These are phyloP conservation scores for Waltergamsia citrina DNA, from an alignment of 2,329 filamentous ascomycete species.

Conservation along the genomic window DNA sequence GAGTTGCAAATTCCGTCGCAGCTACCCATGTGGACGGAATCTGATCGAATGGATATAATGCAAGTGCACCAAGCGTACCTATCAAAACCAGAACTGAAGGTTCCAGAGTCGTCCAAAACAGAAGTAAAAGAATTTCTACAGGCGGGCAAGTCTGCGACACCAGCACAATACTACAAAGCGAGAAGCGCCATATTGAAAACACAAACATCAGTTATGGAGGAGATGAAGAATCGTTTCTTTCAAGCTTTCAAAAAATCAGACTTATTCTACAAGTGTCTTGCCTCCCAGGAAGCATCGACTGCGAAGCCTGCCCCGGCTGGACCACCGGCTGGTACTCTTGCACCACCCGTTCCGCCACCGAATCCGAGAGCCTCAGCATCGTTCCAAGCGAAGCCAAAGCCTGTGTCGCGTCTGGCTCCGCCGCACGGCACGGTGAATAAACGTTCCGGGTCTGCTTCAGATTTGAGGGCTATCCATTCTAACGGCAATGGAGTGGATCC, in stretches of 20 bases:
- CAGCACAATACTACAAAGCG: constrained; percentile 74
- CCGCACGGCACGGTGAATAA: constrained; percentile 24
- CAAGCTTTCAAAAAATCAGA: constrained; percentile 86
- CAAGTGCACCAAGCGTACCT: constrained; percentile 91
- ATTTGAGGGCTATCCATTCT: constrained; percentile 28
- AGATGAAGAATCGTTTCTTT: constrained; percentile 74
- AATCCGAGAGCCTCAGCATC: constrained; percentile 22
- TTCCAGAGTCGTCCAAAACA: constrained; percentile 58
- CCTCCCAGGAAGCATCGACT: constrained; percentile 65
- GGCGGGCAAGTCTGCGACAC: constrained; percentile 65
- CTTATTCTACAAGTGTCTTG: constrained; percentile 90
- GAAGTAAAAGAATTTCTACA: constrained; percentile 70
- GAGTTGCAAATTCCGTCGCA: constrained; percentile 52
- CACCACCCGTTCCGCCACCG: constrained; percentile 9
- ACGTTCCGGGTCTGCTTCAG: constrained; percentile 36
- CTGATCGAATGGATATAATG: constrained; percentile 78
- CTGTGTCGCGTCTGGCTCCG: constrained; percentile 32
- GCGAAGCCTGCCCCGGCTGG: constrained; percentile 9
- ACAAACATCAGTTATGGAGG: constrained; percentile 75
- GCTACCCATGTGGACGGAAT: constrained; percentile 65
- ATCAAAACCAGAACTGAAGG: constrained; percentile 69
- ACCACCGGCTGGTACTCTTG: constrained; percentile 3
- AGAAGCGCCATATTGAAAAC: constrained; percentile 71
- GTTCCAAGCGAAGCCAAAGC: constrained; percentile 32
- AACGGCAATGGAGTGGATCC: constrained; percentile 29